Percentiles rank a stretch among this genome's conserved stretches.
Evolutionary conservation across 306 rosid genomes (phyloP).

Genomic region (Glycyrrhiza uralensis): DNA sequence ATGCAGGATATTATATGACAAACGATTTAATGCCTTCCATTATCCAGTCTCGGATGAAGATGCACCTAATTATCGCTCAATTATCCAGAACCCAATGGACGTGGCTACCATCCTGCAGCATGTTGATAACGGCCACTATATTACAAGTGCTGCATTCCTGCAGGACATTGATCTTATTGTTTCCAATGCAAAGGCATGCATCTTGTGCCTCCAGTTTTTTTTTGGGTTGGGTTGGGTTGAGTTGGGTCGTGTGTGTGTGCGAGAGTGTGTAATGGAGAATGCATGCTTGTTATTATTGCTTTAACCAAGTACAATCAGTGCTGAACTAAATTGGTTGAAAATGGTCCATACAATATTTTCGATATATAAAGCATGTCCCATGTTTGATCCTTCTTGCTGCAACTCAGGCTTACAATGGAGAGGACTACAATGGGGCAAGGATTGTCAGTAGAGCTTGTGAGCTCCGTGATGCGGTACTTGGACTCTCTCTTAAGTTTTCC

Average conservation of each 20-base stretch:
- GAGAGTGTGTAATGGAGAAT: neutral
- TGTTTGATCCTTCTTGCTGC: conserved; percentile 31
- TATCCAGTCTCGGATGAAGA: conserved; percentile 93
- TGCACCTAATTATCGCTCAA: conserved; percentile 89
- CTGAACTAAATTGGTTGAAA: conserved; percentile 12
- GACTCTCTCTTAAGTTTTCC: conserved; percentile 30
- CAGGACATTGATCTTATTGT: conserved; percentile 90
- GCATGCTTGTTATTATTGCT: neutral
- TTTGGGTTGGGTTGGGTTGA: neutral
- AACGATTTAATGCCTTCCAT: conserved; percentile 88
- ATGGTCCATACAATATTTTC: conserved; percentile 1
- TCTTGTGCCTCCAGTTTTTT: neutral
- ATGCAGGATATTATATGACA: conserved; percentile 90
- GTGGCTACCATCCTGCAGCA: conserved; percentile 79
- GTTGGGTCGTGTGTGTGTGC: neutral
- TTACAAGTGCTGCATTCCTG: conserved; percentile 65
- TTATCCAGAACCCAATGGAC: conserved; percentile 95
- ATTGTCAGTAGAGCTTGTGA: conserved; percentile 93
- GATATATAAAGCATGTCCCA: conserved; percentile 11
- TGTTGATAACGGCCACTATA: conserved; percentile 87
- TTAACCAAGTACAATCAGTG: neutral
- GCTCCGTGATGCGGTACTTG: conserved; percentile 81
- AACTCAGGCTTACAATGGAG: conserved; percentile 80
- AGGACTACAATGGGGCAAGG: conserved; percentile 88
- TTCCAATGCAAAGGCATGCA: conserved; percentile 85